Percentiles rank a stretch among this genome's conserved stretches.
Conservation (phyloP, 192 early-diverging fungal species). For the Coemansia sp. region DNA sequence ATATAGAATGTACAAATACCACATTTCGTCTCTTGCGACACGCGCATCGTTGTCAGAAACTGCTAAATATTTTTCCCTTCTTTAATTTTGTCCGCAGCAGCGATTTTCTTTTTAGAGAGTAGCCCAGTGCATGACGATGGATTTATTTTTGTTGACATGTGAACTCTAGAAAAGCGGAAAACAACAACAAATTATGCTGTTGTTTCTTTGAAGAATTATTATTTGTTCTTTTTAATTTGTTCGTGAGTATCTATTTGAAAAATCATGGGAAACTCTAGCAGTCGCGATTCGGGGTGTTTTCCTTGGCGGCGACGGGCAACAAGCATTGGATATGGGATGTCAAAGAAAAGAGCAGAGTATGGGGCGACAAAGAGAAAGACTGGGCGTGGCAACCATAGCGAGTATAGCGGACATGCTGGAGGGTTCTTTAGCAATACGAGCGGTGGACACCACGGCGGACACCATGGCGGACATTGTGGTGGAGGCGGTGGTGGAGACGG, state of each 20-base stretch:
- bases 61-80: too few species aligned
- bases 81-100: too few species aligned
- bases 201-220: background rate
- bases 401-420: background rate
- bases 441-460: background rate
- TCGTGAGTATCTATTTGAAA: background rate
- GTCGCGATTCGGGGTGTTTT: background rate
- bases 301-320: background rate
- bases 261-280: slow-evolving; percentile 12
- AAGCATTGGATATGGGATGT: too few species aligned
- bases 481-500: slow-evolving; percentile 2
- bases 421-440: background rate
- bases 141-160: too few species aligned
- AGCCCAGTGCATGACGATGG: too few species aligned
- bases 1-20: too few species aligned
- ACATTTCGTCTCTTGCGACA: too few species aligned
- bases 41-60: too few species aligned
- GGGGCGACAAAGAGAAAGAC: too few species aligned
- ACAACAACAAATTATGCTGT: background rate
- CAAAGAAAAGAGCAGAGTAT: too few species aligned
- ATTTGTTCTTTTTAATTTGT: background rate
- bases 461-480: slow-evolving; percentile 1
- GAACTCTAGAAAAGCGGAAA: too few species aligned
- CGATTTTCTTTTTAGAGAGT: too few species aligned
- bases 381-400: background rate